Conservation (phyloP, 495 filamentous ascomycete genomes). For the Penicillium cataractarum region DNA sequence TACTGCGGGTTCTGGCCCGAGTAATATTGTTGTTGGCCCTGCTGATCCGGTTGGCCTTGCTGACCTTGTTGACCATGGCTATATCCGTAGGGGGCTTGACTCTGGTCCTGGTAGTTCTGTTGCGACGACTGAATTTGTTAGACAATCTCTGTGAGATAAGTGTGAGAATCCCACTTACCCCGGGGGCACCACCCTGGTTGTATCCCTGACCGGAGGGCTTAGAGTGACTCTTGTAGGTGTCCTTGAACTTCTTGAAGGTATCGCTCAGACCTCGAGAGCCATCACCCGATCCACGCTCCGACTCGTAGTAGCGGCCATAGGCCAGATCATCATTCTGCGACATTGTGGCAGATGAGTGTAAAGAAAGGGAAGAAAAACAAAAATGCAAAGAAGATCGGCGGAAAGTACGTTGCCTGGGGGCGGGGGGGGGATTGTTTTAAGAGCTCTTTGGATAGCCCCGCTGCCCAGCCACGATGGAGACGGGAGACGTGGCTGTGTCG, state of each 20-base stretch:
- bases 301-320: constrained; percentile 57
- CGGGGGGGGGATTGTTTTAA: constrained; percentile 25
- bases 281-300: constrained; percentile 34
- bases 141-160: background rate
- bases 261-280: constrained; percentile 57
- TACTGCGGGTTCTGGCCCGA: constrained; percentile 24
- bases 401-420: constrained; percentile 15
- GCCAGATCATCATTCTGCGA: constrained; percentile 55
- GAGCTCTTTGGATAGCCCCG: constrained; percentile 28
- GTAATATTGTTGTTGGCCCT: constrained; percentile 12
- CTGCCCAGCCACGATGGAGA: constrained; percentile 30
- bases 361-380: background rate
- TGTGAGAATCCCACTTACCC: constrained; percentile 5
- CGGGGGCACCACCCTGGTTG: constrained; percentile 23
- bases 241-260: constrained; percentile 53
- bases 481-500: constrained; percentile 25
- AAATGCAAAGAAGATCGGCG: constrained; percentile 12
- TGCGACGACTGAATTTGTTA: background rate
- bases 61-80: constrained; percentile 12
- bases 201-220: constrained; percentile 22
- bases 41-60: constrained; percentile 5
- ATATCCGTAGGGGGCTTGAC: constrained; percentile 19
- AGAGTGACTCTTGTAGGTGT: constrained; percentile 45
- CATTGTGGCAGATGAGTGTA: constrained; percentile 30
- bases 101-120: constrained; percentile 21